These are phyloP conservation scores for Cladosporium austrohemisphaericum DNA, from an alignment of 2,329 filamentous ascomycete species.

Conservation along the genomic window DNA sequence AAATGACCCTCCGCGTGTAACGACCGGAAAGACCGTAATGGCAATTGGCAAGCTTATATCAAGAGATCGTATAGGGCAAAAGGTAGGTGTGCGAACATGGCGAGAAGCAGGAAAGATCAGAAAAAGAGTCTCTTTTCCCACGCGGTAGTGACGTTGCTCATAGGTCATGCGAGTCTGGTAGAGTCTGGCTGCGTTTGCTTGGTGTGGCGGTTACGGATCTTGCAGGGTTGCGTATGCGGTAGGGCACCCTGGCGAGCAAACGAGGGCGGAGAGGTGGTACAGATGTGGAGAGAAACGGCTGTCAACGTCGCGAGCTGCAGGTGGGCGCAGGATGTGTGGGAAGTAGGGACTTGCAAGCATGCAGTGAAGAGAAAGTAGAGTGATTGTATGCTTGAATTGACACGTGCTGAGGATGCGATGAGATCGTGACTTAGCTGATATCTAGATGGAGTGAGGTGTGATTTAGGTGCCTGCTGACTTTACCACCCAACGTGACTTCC, in stretches of 20 bases:
- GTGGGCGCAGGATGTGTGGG: constrained; percentile 1
- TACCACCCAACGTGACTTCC: no score
- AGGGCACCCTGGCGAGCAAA: constrained; percentile 5
- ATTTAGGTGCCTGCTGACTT: no score
- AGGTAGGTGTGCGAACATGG: neutral
- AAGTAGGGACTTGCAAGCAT: neutral
- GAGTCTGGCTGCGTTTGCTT: constrained; percentile 11
- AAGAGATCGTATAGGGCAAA: neutral
- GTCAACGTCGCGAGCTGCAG: constrained; percentile 14
- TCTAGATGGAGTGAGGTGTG: no score
- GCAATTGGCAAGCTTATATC: constrained; percentile 3
- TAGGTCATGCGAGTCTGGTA: constrained; percentile 12
- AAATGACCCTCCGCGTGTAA: neutral
- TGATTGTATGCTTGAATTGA: no score
- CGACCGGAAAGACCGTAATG: neutral
- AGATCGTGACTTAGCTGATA: no score
- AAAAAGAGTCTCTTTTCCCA: neutral
- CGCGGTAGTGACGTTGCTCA: neutral
- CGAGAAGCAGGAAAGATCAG: neutral
- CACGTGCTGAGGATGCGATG: no score
- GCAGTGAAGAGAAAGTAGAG: neutral
- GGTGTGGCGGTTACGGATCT: constrained; percentile 14
- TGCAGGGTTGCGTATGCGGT: constrained; percentile 12
- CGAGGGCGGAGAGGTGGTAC: constrained; percentile 5
- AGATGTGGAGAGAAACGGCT: constrained; percentile 15